Base-by-base conservation (phyloP, 768 basidiomycete genomes). In the Dioszegia crocea region DNA sequence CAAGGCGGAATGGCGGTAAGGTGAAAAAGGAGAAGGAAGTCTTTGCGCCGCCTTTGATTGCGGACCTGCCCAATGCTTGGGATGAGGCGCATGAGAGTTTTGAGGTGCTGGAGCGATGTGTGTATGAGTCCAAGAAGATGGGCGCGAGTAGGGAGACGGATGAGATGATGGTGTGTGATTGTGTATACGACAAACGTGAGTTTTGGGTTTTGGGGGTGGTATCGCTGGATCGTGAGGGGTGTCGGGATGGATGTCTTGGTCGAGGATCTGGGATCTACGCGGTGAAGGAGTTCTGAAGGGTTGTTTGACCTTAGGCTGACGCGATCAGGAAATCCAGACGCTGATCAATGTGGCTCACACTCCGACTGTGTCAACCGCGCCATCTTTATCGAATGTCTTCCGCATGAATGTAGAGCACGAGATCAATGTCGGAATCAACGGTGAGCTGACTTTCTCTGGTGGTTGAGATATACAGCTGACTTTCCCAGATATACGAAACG, bases 341-440 rank as follows among this genome's bases (percentile, higher is more conserved):
- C 62, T n/a, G 78, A 77, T 53, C 90, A 91, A 5, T 99, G 96
- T 78, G 91, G 92, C 24, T 83, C 85, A 38, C 81, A 83, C 61
- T 91, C 90, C 23, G 89, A 94, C 79, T 99, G 96, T 76, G 97
- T 99, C 80, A 99, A 98, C 78, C 83, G 92, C 58, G 84, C 98
- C 61, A 93, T 96, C 24, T 93, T 94, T 77, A 91, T 98, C 12
- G 96, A 99, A 78, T 99, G 96, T 78, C 78, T 93, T n/a, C 79
- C 84, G 14, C 87, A 83, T 38, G 92, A 97, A 66, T 99, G 96
- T 79, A 84, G 87, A 38, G 91, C 89, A 79, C 80, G 84, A 44
- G 71, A 79, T 6, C 81, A 86, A 67, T 99, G 96, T 76, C 87
- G 86, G 74, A 99, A 99, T 74, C 94, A 97, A 79, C 84, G 94